Percentiles rank a stretch among this genome's conserved stretches.
Conservation (phyloP, 2,329 filamentous ascomycete genomes). For the Cladosporium sp. region DNA sequence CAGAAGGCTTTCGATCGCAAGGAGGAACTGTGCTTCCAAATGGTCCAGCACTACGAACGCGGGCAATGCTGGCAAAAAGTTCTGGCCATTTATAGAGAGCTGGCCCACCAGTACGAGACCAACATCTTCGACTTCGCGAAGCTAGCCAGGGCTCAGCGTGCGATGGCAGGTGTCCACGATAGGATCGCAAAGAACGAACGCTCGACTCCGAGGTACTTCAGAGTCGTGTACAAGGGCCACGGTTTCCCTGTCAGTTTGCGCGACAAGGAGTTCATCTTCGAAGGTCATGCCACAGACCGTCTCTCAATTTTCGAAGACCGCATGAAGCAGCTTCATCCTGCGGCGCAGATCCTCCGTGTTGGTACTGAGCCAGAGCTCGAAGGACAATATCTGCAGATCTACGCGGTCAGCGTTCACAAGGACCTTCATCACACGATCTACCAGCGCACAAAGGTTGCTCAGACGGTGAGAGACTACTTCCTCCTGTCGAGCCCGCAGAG, state of each 20-base stretch:
- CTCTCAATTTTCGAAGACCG: conserved; percentile 81
- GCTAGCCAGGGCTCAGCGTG: conserved; percentile 80
- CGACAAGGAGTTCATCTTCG: conserved; percentile 91
- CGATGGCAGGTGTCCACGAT: conserved; percentile 91
- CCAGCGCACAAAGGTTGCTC: conserved; percentile 79
- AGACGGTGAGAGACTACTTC: conserved; percentile 80
- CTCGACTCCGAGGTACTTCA: conserved; percentile 80
- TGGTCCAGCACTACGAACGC: conserved; percentile 92
- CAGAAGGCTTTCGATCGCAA: conserved; percentile 91
- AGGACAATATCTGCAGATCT: conserved; percentile 85
- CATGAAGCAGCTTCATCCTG: conserved; percentile 85
- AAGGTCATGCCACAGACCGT: conserved; percentile 73
- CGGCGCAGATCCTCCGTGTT: conserved; percentile 72
- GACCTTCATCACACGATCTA: conserved; percentile 80
- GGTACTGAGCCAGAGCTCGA: conserved; percentile 72
- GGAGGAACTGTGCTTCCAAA: conserved; percentile 86
- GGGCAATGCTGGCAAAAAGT: conserved; percentile 93
- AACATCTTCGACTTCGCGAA: conserved; percentile 90
- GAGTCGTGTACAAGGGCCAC: conserved; percentile 82
- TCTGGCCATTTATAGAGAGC: conserved; percentile 81
- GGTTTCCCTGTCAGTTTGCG: conserved; percentile 77
- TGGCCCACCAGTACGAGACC: conserved; percentile 85
- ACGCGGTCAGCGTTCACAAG: conserved; percentile 73
- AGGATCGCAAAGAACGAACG: conserved; percentile 77
- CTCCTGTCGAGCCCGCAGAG: conserved; percentile 70